phyloP scores from a whole-genome alignment of 305 asterid genomes.

The Fraxinus baroniana region DNA sequence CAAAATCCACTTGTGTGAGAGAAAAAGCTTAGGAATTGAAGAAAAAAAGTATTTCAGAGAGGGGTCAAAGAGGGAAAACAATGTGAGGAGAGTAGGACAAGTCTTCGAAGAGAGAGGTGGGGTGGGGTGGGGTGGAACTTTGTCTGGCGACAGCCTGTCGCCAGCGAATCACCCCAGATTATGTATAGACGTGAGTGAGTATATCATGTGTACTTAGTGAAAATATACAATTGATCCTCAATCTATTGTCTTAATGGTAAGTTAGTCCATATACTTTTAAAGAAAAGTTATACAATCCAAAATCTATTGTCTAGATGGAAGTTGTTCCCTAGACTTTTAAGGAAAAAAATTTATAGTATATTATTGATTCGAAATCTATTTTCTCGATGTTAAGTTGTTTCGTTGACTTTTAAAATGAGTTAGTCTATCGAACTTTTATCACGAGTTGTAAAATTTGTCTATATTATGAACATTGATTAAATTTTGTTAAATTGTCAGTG shows the following conservation, averaged over 20 bases:
- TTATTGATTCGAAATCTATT: background rate
- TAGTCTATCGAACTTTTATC: too few relatives aligned
- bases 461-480: too few relatives aligned
- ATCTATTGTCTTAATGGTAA: background rate
- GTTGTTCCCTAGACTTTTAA: background rate
- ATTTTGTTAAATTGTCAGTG: background rate
- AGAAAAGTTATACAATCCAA: background rate
- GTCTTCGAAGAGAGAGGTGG: slow-evolving; percentile 14
- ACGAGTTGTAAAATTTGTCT: background rate
- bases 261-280: background rate
- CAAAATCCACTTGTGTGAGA: slow-evolving; percentile 33
- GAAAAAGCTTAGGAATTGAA: slow-evolving; percentile 14
- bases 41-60: slow-evolving; percentile 10
- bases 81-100: slow-evolving; percentile 39
- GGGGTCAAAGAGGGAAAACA: slow-evolving; percentile 28
- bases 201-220: background rate
- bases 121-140: slow-evolving; percentile 14
- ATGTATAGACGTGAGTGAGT: background rate
- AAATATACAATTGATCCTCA: background rate
- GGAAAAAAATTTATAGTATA: background rate
- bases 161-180: slow-evolving; percentile 64
- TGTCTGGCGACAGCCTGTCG: slow-evolving; percentile 84
- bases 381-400: background rate
- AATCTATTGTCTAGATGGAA: background rate
- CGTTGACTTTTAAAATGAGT: too few relatives aligned